phyloP scores from a whole-genome alignment of 1,284 basidiomycete species.

The Ganoderma leucocontextum region DNA sequence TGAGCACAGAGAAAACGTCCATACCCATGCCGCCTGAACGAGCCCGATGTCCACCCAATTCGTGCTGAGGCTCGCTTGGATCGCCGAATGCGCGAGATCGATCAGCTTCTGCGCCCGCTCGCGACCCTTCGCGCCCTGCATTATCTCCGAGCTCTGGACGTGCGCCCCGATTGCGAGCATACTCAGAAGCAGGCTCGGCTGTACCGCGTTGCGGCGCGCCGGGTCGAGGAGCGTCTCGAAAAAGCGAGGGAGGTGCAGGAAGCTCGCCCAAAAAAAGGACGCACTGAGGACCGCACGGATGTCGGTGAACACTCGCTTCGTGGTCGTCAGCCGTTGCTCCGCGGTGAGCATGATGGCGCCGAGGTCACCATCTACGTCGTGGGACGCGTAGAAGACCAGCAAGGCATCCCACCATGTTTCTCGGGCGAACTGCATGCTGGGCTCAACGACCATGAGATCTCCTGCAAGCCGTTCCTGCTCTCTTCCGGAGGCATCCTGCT shows the following conservation, averaged over 20 bases:
- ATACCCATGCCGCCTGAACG: constrained; percentile 78
- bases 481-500: background rate
- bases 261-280: constrained; percentile 75
- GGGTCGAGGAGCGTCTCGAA: constrained; percentile 65
- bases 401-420: constrained; percentile 82
- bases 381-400: constrained; percentile 58
- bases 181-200: constrained; percentile 70
- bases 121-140: constrained; percentile 50
- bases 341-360: constrained; percentile 40
- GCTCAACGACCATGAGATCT: constrained; percentile 42
- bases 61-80: constrained; percentile 73
- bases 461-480: background rate
- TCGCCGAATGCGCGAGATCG: constrained; percentile 69
- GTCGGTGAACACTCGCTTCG: constrained; percentile 58
- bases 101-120: constrained; percentile 63
- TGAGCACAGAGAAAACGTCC: constrained; percentile 27
- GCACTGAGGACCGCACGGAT: constrained; percentile 67
- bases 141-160: constrained; percentile 71
- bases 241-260: constrained; percentile 74
- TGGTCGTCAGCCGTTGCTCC: constrained; percentile 53
- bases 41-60: constrained; percentile 75
- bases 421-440: constrained; percentile 68
- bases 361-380: constrained; percentile 33
- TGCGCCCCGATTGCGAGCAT: constrained; percentile 71
- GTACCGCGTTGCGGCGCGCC: constrained; percentile 57